These are phyloP conservation scores for Xylaria sp. DNA, from an alignment of 2,329 filamentous ascomycete species.

Conservation along the genomic window DNA sequence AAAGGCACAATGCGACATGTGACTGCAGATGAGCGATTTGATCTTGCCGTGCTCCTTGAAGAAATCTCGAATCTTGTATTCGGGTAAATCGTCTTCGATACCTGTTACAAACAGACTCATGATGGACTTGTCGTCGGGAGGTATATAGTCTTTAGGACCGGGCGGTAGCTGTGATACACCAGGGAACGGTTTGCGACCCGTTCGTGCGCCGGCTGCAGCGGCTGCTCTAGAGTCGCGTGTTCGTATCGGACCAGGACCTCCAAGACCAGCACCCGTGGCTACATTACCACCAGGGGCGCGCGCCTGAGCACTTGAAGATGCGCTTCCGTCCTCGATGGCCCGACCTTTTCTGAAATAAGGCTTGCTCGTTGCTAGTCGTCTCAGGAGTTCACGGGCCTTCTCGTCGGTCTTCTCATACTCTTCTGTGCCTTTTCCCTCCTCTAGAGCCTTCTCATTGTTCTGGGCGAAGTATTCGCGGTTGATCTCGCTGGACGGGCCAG, in stretches of 20 bases:
- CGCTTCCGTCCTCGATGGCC: slow-evolving; percentile 56
- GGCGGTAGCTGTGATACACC: slow-evolving; percentile 70
- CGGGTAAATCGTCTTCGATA: slow-evolving; percentile 91
- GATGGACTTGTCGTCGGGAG: slow-evolving; percentile 77
- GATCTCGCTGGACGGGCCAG: slow-evolving; percentile 84
- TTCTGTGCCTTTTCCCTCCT: slow-evolving; percentile 80
- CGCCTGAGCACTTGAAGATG: slow-evolving; percentile 35
- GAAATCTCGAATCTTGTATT: slow-evolving; percentile 84
- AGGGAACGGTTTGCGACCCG: slow-evolving; percentile 57
- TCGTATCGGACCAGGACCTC: slow-evolving; percentile 71
- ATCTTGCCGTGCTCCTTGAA: slow-evolving; percentile 87
- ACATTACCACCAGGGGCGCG: slow-evolving; percentile 41
- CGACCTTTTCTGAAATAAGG: slow-evolving; percentile 91
- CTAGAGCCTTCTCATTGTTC: slow-evolving; percentile 91
- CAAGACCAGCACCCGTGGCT: slow-evolving; percentile 51
- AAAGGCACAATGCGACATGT: slow-evolving; percentile 95
- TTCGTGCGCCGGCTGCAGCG: slow-evolving; percentile 43
- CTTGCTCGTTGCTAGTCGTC: slow-evolving; percentile 82
- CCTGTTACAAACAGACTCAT: slow-evolving; percentile 93
- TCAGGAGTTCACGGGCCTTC: slow-evolving; percentile 83
- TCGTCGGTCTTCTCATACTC: slow-evolving; percentile 97
- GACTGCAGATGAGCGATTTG: slow-evolving; percentile 88
- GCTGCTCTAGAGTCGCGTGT: slow-evolving; percentile 61
- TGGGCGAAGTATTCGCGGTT: slow-evolving; percentile 98
- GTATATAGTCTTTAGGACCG: slow-evolving; percentile 76